Base-by-base conservation (phyloP, 306 rosid genomes). In the Inga leiocalycina region DNA sequence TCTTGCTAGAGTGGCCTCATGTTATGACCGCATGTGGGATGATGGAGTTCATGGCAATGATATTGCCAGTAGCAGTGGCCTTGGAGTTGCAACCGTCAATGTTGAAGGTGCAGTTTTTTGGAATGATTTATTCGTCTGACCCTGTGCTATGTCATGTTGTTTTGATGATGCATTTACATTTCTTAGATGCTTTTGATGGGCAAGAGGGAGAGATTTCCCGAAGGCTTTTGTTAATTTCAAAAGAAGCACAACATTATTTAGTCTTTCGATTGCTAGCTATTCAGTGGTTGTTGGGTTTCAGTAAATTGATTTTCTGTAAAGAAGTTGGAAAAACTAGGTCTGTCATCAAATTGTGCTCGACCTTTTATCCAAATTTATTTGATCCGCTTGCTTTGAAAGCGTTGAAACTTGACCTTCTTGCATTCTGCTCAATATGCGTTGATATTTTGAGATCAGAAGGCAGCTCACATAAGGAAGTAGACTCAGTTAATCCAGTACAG, bases 51-150 rank as follows among this genome's bases (percentile, higher is more conserved):
- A 52, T 96, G 89, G 79, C 87, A 1, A 78, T 92, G 93, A 82
- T 96, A 65, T 82, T 89, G 81, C 96, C 97, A 3, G 81, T 96
- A 37, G 97, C 93, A 2, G 80, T 77, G 44, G 97, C 97, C 12
- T 84, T 93, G 92, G 98, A 96, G 79, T 86, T 96, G 84, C 99
- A 91, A 78, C 88, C 97, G 5, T 96, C 98, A 5, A 89, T 93
- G 99, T 87, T 96, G 80, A 96, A 87, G 91, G 98, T 96, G 84
- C 99, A 96, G 85, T 92, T 96, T 80, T 93, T 90, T 66, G 97
- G 99, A 20, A 87, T 92, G 98, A 75, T 91, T 72, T 89, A 91
- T 85, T 96, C 98, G 19, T 92, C 73, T 85, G 90, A 96, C 78
- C 97, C 99, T n/a, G 54, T 96, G 77, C 78, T 91, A 13, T 91